Evolutionary conservation across 257 asterid species (phyloP), one percentile per base, ranked within the genome.

Genomic region (Solanum virginianum): DNA sequence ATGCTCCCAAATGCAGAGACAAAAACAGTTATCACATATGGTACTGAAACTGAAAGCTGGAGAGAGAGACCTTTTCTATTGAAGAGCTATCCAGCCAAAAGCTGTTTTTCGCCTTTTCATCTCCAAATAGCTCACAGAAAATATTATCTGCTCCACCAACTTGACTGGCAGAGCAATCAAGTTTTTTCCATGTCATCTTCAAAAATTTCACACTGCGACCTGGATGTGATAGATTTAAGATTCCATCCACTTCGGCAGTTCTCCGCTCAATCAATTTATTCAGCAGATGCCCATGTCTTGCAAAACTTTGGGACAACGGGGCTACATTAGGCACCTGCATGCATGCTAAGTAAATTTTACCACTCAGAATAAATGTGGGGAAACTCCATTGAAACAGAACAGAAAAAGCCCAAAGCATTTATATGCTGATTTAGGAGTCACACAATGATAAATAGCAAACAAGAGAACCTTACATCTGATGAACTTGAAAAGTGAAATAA

Each of bases 11-110:
- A 49, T 75, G 62, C 82, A 75, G 82, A 49, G 45, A 75, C 47
- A 77, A 77, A 59, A 81, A 55, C 17, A 41, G 11, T 55, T 3
- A 81, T 59, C 24, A 81, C 5, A 10, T 20, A 57, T 20, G 54
- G 74, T 63, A 69, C 39, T 63, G 39, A 81, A 81, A 69, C 29
- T 54, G 26, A 51, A 79, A 57, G 55, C 18, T 53, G 69, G 84
- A 74, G 84, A 88, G 39, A 88, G 80, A 70, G 85, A 97, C 99
- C 99, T 91, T 95, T 88, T 97, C 98, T 29, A 88, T 91, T 15
- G 98, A 94, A 88, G 98, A 94, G 90, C 98, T 97, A 85, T 97
- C 99, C 88, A 97, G 91, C 99, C 99, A 97, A 88, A 95, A 97
- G 18, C 98, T 92, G 90, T 95, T 91, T 72, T 82, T 92, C 41